phyloP scores from a whole-genome alignment of 2,329 filamentous ascomycete species.

The Blastomyces silverae region DNA sequence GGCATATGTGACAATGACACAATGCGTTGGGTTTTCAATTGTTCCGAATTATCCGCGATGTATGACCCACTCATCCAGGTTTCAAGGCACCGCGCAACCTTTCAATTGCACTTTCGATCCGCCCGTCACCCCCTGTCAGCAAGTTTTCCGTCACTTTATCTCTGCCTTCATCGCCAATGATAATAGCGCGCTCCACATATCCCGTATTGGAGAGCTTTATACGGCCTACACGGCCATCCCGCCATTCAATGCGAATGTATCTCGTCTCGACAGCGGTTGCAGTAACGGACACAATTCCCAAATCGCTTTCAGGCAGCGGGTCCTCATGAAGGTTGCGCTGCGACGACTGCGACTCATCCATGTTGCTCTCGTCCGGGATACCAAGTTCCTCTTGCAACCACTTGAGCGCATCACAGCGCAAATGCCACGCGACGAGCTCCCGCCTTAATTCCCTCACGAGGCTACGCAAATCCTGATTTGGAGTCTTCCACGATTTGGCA shows the following conservation, averaged over 20 bases:
- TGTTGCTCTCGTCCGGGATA: constrained; percentile 20
- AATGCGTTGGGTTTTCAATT: background rate
- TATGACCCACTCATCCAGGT: background rate
- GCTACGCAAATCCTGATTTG: constrained; percentile 33
- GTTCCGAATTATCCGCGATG: background rate
- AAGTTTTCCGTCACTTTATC: constrained; percentile 34
- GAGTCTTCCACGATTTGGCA: constrained; percentile 23
- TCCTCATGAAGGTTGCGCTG: background rate
- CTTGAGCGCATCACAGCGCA: constrained; percentile 35
- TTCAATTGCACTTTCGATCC: constrained; percentile 33
- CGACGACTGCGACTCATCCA: background rate
- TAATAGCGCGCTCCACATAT: constrained; percentile 38
- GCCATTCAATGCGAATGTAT: constrained; percentile 42
- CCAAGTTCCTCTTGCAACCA: constrained; percentile 33
- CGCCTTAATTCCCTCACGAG: constrained; percentile 37
- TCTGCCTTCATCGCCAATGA: constrained; percentile 37
- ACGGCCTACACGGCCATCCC: constrained; percentile 39
- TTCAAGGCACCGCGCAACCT: constrained; percentile 23
- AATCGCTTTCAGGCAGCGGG: constrained; percentile 19
- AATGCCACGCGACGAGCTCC: constrained; percentile 40
- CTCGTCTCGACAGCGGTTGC: constrained; percentile 36
- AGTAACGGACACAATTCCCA: constrained; percentile 34
- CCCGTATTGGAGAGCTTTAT: constrained; percentile 40
- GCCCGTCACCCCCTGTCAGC: constrained; percentile 32
- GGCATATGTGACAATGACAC: background rate